Percentiles rank a stretch among this genome's conserved stretches.
phyloP scores from a whole-genome alignment of 371 early-diverging fungal species.

The Cokeromyces recurvatus region DNA sequence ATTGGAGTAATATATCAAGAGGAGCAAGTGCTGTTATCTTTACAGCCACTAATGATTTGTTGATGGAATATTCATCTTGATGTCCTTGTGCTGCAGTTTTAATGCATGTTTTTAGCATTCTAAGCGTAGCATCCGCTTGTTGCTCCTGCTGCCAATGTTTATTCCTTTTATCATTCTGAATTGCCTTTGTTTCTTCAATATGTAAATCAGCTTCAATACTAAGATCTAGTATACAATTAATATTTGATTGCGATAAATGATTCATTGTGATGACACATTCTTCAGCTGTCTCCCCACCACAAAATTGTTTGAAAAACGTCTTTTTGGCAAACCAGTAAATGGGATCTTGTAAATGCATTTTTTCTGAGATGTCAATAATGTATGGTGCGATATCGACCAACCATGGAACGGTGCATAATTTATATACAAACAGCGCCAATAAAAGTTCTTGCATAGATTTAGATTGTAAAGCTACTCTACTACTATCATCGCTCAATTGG shows the following conservation, averaged over 20 bases:
- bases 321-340: slow-evolving; percentile 70
- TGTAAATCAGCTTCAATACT: slow-evolving; percentile 82
- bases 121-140: slow-evolving; percentile 61
- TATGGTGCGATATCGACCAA: slow-evolving; percentile 35
- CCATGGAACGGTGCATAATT: slow-evolving; percentile 36
- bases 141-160: slow-evolving; percentile 24
- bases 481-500: slow-evolving; percentile 34
- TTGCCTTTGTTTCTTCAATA: slow-evolving; percentile 35
- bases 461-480: slow-evolving; percentile 45
- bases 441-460: slow-evolving; percentile 41
- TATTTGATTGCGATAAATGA: slow-evolving; percentile 51
- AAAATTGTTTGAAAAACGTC: slow-evolving; percentile 90
- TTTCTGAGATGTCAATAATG: slow-evolving; percentile 55
- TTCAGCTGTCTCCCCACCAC: slow-evolving; percentile 82
- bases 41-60: slow-evolving; percentile 67
- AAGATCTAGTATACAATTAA: slow-evolving; percentile 84
- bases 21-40: slow-evolving; percentile 87
- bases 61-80: slow-evolving; percentile 35
- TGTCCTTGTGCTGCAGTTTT: slow-evolving; percentile 61
- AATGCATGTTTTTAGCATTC: slow-evolving; percentile 58
- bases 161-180: slow-evolving; percentile 11
- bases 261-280: slow-evolving; percentile 80
- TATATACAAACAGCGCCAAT: slow-evolving; percentile 30
- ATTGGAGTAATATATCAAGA: slow-evolving; percentile 67
- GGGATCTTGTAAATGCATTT: slow-evolving; percentile 47